Percentiles rank a stretch among this genome's conserved stretches.
phyloP scores from a whole-genome alignment of 371 early-diverging fungal genomes.

The Mortierella sp. region DNA sequence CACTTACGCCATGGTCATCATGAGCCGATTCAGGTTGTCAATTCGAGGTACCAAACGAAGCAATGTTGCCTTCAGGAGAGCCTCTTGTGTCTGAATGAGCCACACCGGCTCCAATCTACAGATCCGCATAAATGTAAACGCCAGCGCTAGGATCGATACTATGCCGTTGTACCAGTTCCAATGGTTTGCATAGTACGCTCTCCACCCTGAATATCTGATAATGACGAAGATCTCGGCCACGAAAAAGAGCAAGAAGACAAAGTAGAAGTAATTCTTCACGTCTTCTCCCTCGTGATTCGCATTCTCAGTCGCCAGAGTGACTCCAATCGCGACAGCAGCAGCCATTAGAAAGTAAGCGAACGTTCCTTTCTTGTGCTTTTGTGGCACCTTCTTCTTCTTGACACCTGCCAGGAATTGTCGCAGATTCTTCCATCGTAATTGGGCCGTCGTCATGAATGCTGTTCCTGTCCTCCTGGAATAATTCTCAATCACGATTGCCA shows the following conservation, averaged over 20 bases:
- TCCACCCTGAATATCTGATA: constrained; percentile 66
- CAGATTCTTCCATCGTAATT: constrained; percentile 57
- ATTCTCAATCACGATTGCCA: too few relatives aligned
- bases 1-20: constrained; percentile 73
- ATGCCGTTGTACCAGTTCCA: constrained; percentile 72
- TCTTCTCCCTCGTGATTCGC: constrained; percentile 26
- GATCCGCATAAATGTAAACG: constrained; percentile 58
- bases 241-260: constrained; percentile 60
- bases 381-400: constrained; percentile 52
- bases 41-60: constrained; percentile 72
- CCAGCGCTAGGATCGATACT: constrained; percentile 62
- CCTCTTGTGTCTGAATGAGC: constrained; percentile 67
- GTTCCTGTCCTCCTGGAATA: too few relatives aligned
- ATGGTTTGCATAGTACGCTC: constrained; percentile 61
- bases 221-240: constrained; percentile 65
- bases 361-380: constrained; percentile 59
- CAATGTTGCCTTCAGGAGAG: constrained; percentile 71
- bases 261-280: constrained; percentile 57
- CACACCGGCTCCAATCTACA: constrained; percentile 46
- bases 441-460: too few relatives aligned
- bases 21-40: constrained; percentile 71
- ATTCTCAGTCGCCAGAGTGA: constrained; percentile 66
- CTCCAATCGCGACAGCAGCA: constrained; percentile 61
- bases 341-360: constrained; percentile 63
- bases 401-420: constrained; percentile 70